Conservation (phyloP, 768 basidiomycete species). For the Leccinellum albellum region DNA sequence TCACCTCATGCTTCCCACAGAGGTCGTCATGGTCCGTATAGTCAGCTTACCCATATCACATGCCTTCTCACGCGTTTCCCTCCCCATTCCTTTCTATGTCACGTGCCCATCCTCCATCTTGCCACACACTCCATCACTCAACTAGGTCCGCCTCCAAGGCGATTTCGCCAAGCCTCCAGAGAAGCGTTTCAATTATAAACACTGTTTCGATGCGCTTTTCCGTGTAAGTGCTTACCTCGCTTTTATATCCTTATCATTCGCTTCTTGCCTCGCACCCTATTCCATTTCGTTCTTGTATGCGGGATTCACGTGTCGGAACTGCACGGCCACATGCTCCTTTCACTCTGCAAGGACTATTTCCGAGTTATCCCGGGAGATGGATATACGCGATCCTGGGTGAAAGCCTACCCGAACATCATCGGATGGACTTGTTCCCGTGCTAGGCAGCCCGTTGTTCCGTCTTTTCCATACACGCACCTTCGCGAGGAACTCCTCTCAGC, state of each 20-base stretch:
- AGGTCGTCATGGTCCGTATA: slow-evolving; percentile 63
- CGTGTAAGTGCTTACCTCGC: slow-evolving; percentile 52
- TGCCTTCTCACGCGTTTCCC: slow-evolving; percentile 8
- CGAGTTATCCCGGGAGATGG: slow-evolving; percentile 5
- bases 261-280: slow-evolving; percentile 1
- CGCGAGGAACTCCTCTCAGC: not conserved
- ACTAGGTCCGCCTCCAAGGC: slow-evolving; percentile 75
- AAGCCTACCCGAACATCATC: not conserved
- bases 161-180: slow-evolving; percentile 87
- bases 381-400: not conserved
- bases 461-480: not conserved
- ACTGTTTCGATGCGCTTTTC: slow-evolving; percentile 84
- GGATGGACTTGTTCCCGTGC: not conserved
- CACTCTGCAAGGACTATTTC: not conserved
- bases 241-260: not conserved
- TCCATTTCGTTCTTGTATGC: not conserved
- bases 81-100: not conserved
- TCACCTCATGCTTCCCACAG: slow-evolving; percentile 30
- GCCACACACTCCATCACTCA: not conserved
- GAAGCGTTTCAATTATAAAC: slow-evolving; percentile 86
- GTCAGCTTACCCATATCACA: slow-evolving; percentile 10
- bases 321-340: not conserved
- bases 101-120: slow-evolving; percentile 14
- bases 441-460: not conserved
- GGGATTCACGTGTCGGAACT: not conserved